These are phyloP conservation scores for Aspergillus asperescens DNA, from an alignment of 495 filamentous ascomycete species.

Conservation along the genomic window DNA sequence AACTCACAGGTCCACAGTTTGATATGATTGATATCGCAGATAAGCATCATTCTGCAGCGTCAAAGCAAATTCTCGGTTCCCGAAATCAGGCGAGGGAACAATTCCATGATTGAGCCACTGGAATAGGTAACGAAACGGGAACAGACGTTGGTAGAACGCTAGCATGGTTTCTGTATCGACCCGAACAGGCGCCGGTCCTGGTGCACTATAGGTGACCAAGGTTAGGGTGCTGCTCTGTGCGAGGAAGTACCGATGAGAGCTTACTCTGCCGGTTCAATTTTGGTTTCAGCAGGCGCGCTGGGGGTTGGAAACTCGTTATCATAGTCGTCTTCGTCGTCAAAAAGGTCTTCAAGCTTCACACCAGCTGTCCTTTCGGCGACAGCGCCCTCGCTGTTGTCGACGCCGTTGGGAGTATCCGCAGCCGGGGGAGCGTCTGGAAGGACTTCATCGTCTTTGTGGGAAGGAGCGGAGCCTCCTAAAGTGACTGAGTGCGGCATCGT, in stretches of 20 bases:
- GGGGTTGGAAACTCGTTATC: constrained; percentile 71
- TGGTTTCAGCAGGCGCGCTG: constrained; percentile 42
- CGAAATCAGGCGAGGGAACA: constrained; percentile 78
- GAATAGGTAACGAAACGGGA: constrained; percentile 91
- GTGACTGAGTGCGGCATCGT: constrained; percentile 53
- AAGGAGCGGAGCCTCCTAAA: constrained; percentile 25
- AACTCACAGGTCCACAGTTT: constrained; percentile 74
- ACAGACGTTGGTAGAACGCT: constrained; percentile 90
- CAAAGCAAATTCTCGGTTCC: constrained; percentile 90
- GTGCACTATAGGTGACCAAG: constrained; percentile 4
- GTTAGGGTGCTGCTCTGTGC: constrained; percentile 9
- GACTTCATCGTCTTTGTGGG: constrained; percentile 31
- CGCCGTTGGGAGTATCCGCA: constrained; percentile 14
- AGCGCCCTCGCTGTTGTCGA: constrained; percentile 19
- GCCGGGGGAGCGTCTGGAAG: constrained; percentile 37
- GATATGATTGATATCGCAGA: constrained; percentile 86
- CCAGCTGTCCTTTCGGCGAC: constrained; percentile 31
- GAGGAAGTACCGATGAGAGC: neutral
- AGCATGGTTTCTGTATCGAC: constrained; percentile 80
- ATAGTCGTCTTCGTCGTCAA: constrained; percentile 73
- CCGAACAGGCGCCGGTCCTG: constrained; percentile 28
- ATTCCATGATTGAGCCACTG: constrained; percentile 97
- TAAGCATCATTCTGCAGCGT: constrained; percentile 86
- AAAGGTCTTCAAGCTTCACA: constrained; percentile 72
- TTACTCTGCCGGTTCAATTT: constrained; percentile 40